Evolutionary conservation across 805 yeast species (phyloP).

Genomic region (baker's yeast (Saccharomyces cerevisiae)): DNA sequence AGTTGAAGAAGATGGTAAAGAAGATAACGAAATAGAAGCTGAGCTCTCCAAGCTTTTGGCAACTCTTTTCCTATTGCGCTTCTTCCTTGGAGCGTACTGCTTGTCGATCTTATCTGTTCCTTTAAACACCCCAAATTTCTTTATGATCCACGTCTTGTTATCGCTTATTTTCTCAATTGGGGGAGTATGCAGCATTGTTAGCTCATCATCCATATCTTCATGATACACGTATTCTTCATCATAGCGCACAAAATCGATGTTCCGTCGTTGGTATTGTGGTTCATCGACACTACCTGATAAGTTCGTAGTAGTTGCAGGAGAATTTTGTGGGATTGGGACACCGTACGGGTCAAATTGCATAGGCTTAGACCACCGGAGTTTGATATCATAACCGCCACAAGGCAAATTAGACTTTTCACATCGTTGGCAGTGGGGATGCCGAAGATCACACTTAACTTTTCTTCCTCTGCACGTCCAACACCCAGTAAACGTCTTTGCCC

Average conservation of each 20-base stretch:
- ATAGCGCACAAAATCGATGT: slow-evolving; percentile 67
- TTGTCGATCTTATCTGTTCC: slow-evolving; percentile 17
- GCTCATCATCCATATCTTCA: slow-evolving; percentile 72
- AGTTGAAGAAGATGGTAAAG: neutral
- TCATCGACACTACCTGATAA: slow-evolving; percentile 21
- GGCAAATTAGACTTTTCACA: slow-evolving; percentile 58
- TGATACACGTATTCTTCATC: slow-evolving; percentile 60
- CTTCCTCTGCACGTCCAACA: slow-evolving; percentile 82
- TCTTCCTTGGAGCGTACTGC: slow-evolving; percentile 13
- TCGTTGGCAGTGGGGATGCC: slow-evolving; percentile 60
- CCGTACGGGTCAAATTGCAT: slow-evolving; percentile 43
- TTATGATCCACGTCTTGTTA: slow-evolving; percentile 46
- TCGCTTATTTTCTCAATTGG: slow-evolving; percentile 35
- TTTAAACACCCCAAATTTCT: slow-evolving; percentile 78
- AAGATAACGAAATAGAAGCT: neutral
- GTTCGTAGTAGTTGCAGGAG: slow-evolving; percentile 15
- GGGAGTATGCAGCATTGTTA: slow-evolving; percentile 39
- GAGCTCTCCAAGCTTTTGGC: neutral
- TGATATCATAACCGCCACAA: slow-evolving; percentile 80
- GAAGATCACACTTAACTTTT: slow-evolving; percentile 72
- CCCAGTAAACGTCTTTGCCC: slow-evolving; percentile 74
- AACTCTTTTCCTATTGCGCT: slow-evolving; percentile 3
- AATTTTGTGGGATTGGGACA: neutral
- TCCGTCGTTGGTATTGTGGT: slow-evolving; percentile 59
- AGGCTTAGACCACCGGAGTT: slow-evolving; percentile 65